Evolutionary conservation across 2,329 filamentous ascomycete species (phyloP), one percentile per base, ranked within the genome.

Genomic region (Aspergillus tanneri): DNA sequence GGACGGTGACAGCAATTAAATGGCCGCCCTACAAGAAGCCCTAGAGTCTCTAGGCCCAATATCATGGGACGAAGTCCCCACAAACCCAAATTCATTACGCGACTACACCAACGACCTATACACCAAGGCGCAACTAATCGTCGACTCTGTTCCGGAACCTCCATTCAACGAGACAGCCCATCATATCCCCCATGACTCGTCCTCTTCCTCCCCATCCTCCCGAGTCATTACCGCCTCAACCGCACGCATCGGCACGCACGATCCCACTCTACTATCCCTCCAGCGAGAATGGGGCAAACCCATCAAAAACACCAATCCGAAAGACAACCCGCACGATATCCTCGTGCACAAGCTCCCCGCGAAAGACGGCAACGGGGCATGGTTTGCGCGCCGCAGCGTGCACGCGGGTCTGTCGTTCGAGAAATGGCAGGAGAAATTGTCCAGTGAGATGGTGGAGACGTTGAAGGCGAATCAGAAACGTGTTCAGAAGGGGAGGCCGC

Each of bases 331-430:
- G 0, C 75, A 89, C 7, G 83, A 79, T 0, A 84, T 96, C 53
- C 79, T 77, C 46, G 83, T 96, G 19, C 96, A 87, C 73, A 95
- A 95, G 67, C 78, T 93, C 50, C 73, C 78, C 0, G 82, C 86
- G 2, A 86, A 88, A 59, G 92, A 97, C 68, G 84, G 89, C 28
- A 85, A 85, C 55, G 92, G 91, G 2, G 79, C 87, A 6, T 97
- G 92, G 92, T 97, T 96, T 69, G 89, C 89, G 19, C 77, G 92
- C 46, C 77, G 87, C 40, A 95, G 90, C 64, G 77, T 95, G 16
- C 90, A 96, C 62, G 83, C 87, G 58, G 88, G 86, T 0, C 67
- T 95, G 16, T 77, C 84, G 0, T 96, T 95, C 66, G 79, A 81
- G 16, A 84, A 82, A 64, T 95, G 90, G 85, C 87, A 85, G 73